Evolutionary conservation across 176 grass and related monocot genomes (phyloP).

Genomic region (Oryza longistaminata): DNA sequence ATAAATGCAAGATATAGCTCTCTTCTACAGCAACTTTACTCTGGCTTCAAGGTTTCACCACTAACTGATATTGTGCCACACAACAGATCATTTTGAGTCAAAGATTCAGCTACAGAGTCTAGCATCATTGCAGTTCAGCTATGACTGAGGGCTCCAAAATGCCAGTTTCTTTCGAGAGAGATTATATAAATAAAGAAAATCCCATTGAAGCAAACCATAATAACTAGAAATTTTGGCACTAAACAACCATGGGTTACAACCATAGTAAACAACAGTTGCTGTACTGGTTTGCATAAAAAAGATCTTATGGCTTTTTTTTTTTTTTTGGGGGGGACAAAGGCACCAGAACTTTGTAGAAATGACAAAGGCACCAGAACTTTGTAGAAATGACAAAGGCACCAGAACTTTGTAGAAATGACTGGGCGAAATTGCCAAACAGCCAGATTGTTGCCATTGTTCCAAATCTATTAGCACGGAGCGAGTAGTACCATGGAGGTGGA

Average conservation of each 20-base stretch:
- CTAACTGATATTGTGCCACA: not conserved
- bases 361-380: conserved; percentile 93
- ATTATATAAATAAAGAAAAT: not conserved
- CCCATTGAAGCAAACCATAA: not conserved
- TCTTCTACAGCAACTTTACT: not conserved
- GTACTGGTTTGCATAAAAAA: not conserved
- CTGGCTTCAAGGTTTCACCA: not conserved
- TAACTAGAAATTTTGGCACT: not conserved
- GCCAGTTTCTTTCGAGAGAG: not conserved
- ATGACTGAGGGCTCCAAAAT: not conserved
- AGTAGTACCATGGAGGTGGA: conserved; percentile 82
- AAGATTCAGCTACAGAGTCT: not conserved
- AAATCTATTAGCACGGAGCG: conserved; percentile 90
- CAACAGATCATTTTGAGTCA: not conserved
- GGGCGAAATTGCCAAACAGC: conserved; percentile 83
- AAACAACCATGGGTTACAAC: not conserved
- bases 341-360: conserved; percentile 89
- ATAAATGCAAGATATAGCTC: not conserved
- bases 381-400: conserved; percentile 88
- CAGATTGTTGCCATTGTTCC: conserved; percentile 87
- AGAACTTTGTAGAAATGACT: conserved; percentile 88
- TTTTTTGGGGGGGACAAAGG: conserved; percentile 29
- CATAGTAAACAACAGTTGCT: not conserved
- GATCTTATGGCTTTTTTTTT: not conserved
- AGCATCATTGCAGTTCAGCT: not conserved